Percentiles rank a stretch among this genome's conserved stretches.
Conservation (phyloP, 1,139 yeast genomes). For the Nadsonia commutata region DNA sequence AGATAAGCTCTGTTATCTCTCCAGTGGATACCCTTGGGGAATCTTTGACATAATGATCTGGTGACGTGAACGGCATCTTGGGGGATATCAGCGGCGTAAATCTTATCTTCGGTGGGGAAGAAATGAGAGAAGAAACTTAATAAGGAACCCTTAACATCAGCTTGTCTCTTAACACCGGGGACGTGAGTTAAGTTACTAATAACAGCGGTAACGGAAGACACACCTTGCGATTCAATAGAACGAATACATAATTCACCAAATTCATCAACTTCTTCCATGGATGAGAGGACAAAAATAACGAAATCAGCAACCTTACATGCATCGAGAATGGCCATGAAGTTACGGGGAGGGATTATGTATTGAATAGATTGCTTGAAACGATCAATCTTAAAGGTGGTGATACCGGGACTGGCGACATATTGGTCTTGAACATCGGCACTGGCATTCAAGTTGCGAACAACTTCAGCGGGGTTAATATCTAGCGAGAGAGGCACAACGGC, state of each 20-base stretch:
- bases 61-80: constrained; percentile 61
- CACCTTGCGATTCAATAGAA: constrained; percentile 84
- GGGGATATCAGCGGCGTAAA: constrained; percentile 52
- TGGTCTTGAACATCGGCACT: constrained; percentile 13
- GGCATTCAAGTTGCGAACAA: constrained; percentile 32
- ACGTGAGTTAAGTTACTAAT: constrained; percentile 52
- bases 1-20: constrained; percentile 83
- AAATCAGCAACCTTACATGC: constrained; percentile 83
- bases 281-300: constrained; percentile 76
- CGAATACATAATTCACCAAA: constrained; percentile 83
- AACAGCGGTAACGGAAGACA: constrained; percentile 68
- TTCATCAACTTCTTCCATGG: constrained; percentile 65
- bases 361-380: constrained; percentile 67
- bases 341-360: constrained; percentile 60
- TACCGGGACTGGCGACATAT: constrained; percentile 23
- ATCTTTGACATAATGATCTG: constrained; percentile 67
- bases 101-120: constrained; percentile 72
- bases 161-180: constrained; percentile 65
- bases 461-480: constrained; percentile 47
- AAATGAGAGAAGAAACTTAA: constrained; percentile 76
- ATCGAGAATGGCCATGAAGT: constrained; percentile 61
- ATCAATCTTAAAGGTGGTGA: constrained; percentile 27
- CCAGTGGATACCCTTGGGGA: constrained; percentile 80
- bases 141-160: constrained; percentile 66
- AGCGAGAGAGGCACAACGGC: constrained; percentile 67